These are phyloP conservation scores for Arthrobotrys entomopaga DNA, from an alignment of 2,329 filamentous ascomycete genomes.

Conservation along the genomic window DNA sequence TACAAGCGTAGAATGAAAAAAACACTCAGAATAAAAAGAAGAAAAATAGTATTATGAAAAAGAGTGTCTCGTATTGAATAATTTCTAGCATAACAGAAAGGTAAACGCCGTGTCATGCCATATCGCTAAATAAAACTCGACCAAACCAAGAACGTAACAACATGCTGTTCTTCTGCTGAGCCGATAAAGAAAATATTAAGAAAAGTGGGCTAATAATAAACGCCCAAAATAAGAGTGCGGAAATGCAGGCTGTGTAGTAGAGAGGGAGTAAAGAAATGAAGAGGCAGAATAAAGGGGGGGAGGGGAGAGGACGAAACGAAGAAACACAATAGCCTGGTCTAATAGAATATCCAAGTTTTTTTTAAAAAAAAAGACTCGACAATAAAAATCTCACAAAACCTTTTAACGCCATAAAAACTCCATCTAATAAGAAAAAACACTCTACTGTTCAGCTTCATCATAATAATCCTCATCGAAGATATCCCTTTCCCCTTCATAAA, in stretches of 20 bases:
- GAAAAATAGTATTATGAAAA: not conserved
- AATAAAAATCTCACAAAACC: too few relatives aligned
- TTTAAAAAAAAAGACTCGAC: too few relatives aligned
- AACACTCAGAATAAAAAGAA: not conserved
- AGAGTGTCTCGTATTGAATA: not conserved
- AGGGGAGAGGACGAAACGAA: too few relatives aligned
- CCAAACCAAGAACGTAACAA: slow-evolving; percentile 29
- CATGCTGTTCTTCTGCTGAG: slow-evolving; percentile 16
- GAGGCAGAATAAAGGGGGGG: not conserved
- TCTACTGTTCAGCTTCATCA: not conserved
- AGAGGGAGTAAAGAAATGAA: not conserved
- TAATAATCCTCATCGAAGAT: slow-evolving; percentile 33
- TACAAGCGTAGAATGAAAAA: too few relatives aligned
- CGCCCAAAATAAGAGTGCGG: not conserved
- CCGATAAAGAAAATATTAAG: slow-evolving; percentile 8
- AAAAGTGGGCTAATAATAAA: not conserved
- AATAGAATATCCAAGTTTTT: too few relatives aligned
- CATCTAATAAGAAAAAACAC: too few relatives aligned
- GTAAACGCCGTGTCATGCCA: slow-evolving; percentile 32
- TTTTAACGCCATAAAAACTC: too few relatives aligned
- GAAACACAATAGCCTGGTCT: too few relatives aligned
- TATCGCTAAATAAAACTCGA: slow-evolving; percentile 36
- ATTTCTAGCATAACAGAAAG: slow-evolving; percentile 11
- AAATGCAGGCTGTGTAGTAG: not conserved
- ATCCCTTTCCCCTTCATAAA: slow-evolving; percentile 45